Evolutionary conservation across 1,284 basidiomycete genomes (phyloP), one percentile per base, ranked within the genome.

Genomic region (Sparassis latifolia): DNA sequence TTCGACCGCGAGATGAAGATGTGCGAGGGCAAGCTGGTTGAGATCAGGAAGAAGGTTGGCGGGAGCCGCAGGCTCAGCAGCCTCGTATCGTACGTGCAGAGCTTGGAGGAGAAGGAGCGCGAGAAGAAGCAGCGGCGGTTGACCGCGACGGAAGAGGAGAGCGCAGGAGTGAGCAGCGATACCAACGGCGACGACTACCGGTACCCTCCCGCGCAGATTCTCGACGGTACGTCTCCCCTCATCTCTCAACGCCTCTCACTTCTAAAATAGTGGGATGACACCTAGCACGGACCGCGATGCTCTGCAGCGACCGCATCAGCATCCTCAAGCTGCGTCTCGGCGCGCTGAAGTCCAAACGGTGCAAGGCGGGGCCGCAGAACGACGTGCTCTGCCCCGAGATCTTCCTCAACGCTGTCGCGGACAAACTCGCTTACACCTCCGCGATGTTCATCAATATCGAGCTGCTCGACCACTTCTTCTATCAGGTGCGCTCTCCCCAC

Each of bases 381-480:
- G 88, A 95, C 50, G 78, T 86, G 2, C 81, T 98, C 63, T 99
- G 97, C 67, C 97, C 97, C 0, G 97, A 99, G 67, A 89, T 91
- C 0, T 99, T 99, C 79, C 76, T 99, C 53, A 88, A 94, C 59
- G 92, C 97, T 32, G 93, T 99, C 7, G 92, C 96, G 2, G 93
- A 98, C 68, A 98, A 99, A 70, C 78, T 99, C 35, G 93, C 96
- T 0, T 90, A 95, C 65, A 98, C 95, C 0, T 90, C 92, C 0
- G 86, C 95, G 2, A 94, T 98, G 89, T 99, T 99, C 70, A 96
- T 99, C 77, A 97, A 92, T 70, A 95, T 97, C 52, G 96, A 99
- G 68, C 76, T 99, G 6, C 79, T 99, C 1, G 91, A 95, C 63
- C 94, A 98, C 63, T 99, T 99, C 79, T 98, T 99, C 75, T 97